Percentiles rank a stretch among this genome's conserved stretches.
phyloP scores from a whole-genome alignment of 1,284 basidiomycete species.

The Moesziomyces antarcticus region DNA sequence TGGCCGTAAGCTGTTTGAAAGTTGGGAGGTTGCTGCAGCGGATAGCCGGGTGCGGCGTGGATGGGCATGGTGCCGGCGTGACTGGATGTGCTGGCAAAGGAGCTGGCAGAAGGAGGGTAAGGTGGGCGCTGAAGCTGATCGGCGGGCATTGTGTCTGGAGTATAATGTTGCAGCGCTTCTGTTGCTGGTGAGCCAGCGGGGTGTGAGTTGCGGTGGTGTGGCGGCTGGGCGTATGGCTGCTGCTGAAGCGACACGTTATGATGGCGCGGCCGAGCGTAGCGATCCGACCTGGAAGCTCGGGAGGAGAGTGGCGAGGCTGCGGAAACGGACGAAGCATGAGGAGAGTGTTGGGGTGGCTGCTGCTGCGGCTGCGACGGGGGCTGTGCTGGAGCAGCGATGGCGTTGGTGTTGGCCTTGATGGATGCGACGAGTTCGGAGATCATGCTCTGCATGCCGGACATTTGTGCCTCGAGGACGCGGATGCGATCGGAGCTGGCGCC shows the following conservation, averaged over 20 bases:
- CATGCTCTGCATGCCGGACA: slow-evolving; percentile 46
- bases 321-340: slow-evolving; percentile 7
- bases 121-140: slow-evolving; percentile 20
- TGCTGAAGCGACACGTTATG: slow-evolving; percentile 18
- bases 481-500: slow-evolving; percentile 68
- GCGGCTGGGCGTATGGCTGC: slow-evolving; percentile 15
- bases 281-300: slow-evolving; percentile 11
- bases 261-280: slow-evolving; percentile 9
- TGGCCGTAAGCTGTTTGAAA: slow-evolving; percentile 26
- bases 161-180: slow-evolving; percentile 9
- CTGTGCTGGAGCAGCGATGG: slow-evolving; percentile 19
- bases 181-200: slow-evolving; percentile 7
- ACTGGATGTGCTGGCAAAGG: slow-evolving; percentile 15
- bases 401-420: slow-evolving; percentile 44
- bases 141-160: slow-evolving; percentile 1
- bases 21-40: slow-evolving; percentile 27
- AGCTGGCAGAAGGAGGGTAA: slow-evolving; percentile 12
- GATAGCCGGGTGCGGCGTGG: slow-evolving; percentile 18
- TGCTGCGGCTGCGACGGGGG: not conserved
- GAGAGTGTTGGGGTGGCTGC: slow-evolving; percentile 11
- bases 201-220: slow-evolving; percentile 24
- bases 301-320: slow-evolving; percentile 14
- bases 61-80: slow-evolving; percentile 5
- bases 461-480: slow-evolving; percentile 30
- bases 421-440: slow-evolving; percentile 42